These are phyloP conservation scores for Pistacia integerrima DNA, from an alignment of 345 rosid genomes.

Conservation along the genomic window DNA sequence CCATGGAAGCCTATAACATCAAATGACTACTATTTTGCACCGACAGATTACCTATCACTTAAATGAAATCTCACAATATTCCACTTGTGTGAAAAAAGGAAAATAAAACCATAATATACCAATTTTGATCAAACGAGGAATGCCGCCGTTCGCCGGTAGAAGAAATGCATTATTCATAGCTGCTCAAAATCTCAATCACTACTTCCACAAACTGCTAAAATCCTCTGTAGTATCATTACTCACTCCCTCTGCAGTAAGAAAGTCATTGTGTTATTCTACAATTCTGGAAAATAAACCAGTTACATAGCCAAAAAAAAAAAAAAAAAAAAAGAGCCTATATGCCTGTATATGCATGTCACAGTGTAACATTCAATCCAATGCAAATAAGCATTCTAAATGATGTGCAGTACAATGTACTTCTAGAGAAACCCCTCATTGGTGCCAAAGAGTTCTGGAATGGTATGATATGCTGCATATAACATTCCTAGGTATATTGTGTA, in stretches of 20 bases:
- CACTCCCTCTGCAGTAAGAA: slow-evolving; percentile 40
- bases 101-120: background rate
- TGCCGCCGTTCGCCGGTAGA: slow-evolving; percentile 1
- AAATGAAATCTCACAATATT: slow-evolving; percentile 1
- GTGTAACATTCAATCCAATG: background rate
- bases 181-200: slow-evolving; percentile 7
- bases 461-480: background rate
- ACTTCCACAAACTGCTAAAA: background rate
- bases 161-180: slow-evolving; percentile 12
- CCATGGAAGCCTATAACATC: background rate
- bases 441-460: background rate
- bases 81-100: background rate
- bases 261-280: background rate
- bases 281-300: background rate
- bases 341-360: background rate
- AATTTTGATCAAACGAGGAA: background rate
- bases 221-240: slow-evolving; percentile 1
- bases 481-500: background rate
- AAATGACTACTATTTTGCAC: background rate
- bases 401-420: background rate
- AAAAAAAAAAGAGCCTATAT: too few species aligned
- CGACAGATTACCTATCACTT: background rate
- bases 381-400: background rate
- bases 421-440: too few species aligned
- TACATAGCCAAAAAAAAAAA: background rate